A percentile compares a stretch with the other conserved stretches of the same genome.
Evolutionary conservation across 768 basidiomycete genomes (phyloP).

Genomic region (Auricularia heimuer): DNA sequence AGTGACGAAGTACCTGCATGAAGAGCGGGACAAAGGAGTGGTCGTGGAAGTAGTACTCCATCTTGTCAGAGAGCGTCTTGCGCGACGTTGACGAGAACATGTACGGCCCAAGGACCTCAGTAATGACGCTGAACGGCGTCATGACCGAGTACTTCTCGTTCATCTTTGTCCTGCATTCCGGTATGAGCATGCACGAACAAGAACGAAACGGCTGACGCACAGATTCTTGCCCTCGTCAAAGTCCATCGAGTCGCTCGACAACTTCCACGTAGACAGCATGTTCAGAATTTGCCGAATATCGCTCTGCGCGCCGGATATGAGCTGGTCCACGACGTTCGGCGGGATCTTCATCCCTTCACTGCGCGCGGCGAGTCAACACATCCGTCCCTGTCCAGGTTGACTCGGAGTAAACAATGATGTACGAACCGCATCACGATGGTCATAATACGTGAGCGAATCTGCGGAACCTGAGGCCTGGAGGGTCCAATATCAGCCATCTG

Average conservation of each 20-base stretch:
- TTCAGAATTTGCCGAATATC: conserved; percentile 97
- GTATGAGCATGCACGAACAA: background rate
- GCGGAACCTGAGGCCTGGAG: conserved; percentile 60
- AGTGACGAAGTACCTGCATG: conserved; percentile 57
- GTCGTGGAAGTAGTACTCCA: conserved; percentile 95
- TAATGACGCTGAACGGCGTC: conserved; percentile 88
- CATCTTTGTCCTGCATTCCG: conserved; percentile 54
- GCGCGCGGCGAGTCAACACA: background rate
- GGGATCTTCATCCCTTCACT: conserved; percentile 94
- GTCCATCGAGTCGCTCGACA: conserved; percentile 71
- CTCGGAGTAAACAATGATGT: no score
- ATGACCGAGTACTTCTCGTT: conserved; percentile 89
- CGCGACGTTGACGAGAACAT: conserved; percentile 74
- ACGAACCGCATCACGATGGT: conserved; percentile 82
- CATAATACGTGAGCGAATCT: conserved; percentile 79
- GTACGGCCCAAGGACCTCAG: conserved; percentile 84
- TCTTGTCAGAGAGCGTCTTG: conserved; percentile 80
- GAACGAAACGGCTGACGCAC: conserved; percentile 36
- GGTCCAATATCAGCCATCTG: background rate
- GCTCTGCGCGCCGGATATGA: conserved; percentile 79
- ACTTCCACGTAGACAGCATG: conserved; percentile 95
- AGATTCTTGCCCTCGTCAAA: conserved; percentile 89
- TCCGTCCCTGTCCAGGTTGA: no score
- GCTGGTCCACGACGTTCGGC: conserved; percentile 83
- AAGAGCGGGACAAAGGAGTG: conserved; percentile 90